Percentiles rank a stretch among this genome's conserved stretches.
phyloP scores from a whole-genome alignment of 495 filamentous ascomycete genomes.

The Zalerion maritima region DNA sequence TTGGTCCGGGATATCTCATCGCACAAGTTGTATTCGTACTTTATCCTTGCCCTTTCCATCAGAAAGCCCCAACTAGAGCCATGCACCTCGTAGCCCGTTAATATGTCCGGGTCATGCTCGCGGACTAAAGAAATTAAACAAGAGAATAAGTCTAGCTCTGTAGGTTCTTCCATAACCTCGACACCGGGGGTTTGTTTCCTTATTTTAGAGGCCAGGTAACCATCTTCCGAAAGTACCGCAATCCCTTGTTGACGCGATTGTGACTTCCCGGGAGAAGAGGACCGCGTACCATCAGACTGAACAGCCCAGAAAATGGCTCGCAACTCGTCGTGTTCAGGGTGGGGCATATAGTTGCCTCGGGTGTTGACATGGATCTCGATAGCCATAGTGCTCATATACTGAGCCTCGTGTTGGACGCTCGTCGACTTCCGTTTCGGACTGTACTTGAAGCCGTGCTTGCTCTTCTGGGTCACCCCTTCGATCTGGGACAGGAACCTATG shows the following conservation, averaged over 20 bases:
- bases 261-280: conserved; percentile 7
- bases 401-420: conserved; percentile 69
- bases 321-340: conserved; percentile 86
- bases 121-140: conserved; percentile 77
- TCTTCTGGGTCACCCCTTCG: conserved; percentile 75
- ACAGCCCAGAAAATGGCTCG: conserved; percentile 82
- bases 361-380: conserved; percentile 93
- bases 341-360: conserved; percentile 59
- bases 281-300: conserved; percentile 47
- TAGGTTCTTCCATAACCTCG: conserved; percentile 58
- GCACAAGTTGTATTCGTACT: conserved; percentile 80
- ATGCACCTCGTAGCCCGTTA: conserved; percentile 93
- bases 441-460: conserved; percentile 72
- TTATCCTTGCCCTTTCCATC: conserved; percentile 71
- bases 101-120: conserved; percentile 72
- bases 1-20: conserved; percentile 85
- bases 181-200: conserved; percentile 35
- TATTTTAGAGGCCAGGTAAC: conserved; percentile 33
- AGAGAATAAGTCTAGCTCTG: conserved; percentile 73
- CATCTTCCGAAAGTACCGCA: conserved; percentile 45
- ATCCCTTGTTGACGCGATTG: conserved; percentile 51
- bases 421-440: conserved; percentile 64
- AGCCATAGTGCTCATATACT: conserved; percentile 96
- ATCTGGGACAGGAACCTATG: conserved; percentile 77
- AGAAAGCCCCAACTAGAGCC: conserved; percentile 89